These are phyloP conservation scores for Tetracladium setigerum DNA, from an alignment of 495 filamentous ascomycete species.

Conservation along the genomic window DNA sequence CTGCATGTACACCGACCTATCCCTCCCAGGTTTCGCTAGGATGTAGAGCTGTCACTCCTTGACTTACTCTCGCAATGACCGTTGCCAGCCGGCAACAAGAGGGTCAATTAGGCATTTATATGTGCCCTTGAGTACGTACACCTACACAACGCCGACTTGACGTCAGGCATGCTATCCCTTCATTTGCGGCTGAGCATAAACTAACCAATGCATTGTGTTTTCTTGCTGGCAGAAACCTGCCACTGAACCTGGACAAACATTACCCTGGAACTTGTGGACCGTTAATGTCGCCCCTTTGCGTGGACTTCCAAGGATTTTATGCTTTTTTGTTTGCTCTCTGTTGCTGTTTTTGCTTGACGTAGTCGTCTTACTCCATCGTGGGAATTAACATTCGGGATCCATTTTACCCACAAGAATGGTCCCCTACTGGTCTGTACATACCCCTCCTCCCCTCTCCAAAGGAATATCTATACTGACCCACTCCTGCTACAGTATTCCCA, in stretches of 20 bases:
- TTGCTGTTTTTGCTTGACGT: neutral
- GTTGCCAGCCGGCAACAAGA: slow-evolving; percentile 10
- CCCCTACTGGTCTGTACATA: slow-evolving; percentile 14
- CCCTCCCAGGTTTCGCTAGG: neutral
- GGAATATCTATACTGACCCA: slow-evolving; percentile 5
- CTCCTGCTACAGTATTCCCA: slow-evolving; percentile 3
- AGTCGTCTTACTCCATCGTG: neutral
- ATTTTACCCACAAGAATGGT: neutral
- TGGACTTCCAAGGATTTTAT: neutral
- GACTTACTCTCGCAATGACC: neutral
- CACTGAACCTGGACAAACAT: neutral
- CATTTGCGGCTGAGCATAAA: slow-evolving; percentile 17
- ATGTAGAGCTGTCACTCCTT: neutral
- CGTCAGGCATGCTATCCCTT: slow-evolving; percentile 14
- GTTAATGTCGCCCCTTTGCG: neutral
- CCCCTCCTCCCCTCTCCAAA: neutral
- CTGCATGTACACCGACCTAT: no score
- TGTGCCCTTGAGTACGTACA: slow-evolving; percentile 24
- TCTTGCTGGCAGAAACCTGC: slow-evolving; percentile 10
- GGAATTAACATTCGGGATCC: neutral
- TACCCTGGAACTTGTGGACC: neutral
- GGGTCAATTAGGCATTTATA: slow-evolving; percentile 16
- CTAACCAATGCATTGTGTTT: slow-evolving; percentile 15
- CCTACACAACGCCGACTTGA: slow-evolving; percentile 14
- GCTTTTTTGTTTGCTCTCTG: neutral